Conservation (phyloP, 164 flowering plant species). For the Akebia trifoliata region DNA sequence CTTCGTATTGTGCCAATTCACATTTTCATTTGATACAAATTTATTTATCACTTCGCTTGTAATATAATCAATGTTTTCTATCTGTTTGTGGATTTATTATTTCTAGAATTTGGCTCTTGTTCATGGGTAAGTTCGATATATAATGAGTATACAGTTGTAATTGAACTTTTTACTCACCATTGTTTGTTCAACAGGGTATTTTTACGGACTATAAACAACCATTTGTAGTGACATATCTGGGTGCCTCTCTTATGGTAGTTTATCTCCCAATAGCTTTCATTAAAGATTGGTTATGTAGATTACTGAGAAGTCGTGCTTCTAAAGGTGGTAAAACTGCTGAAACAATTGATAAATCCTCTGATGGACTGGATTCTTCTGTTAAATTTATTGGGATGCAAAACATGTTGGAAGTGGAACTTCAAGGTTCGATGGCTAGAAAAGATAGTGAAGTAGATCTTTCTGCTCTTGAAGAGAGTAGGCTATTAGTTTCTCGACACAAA, state of each 20-base stretch:
- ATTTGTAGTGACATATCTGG: slow-evolving; percentile 93
- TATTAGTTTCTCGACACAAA: slow-evolving; percentile 41
- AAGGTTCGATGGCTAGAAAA: slow-evolving; percentile 46
- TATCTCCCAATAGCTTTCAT: slow-evolving; percentile 86
- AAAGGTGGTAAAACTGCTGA: slow-evolving; percentile 43
- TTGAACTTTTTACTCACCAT: not conserved
- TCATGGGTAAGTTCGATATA: not conserved
- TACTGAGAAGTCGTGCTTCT: slow-evolving; percentile 46
- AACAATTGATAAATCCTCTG: slow-evolving; percentile 28
- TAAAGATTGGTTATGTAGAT: slow-evolving; percentile 69
- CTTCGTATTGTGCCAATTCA: too few species aligned
- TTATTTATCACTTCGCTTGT: too few species aligned
- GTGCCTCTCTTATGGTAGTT: slow-evolving; percentile 93
- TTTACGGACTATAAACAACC: slow-evolving; percentile 86
- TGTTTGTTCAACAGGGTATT: slow-evolving; percentile 49
- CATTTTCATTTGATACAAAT: too few species aligned
- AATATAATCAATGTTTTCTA: not conserved
- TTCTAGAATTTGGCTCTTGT: not conserved
- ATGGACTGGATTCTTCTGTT: slow-evolving; percentile 43
- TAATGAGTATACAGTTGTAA: not conserved
- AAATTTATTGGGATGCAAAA: slow-evolving; percentile 41
- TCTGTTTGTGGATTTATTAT: not conserved
- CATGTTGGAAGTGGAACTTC: slow-evolving; percentile 58
- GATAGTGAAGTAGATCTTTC: slow-evolving; percentile 63
- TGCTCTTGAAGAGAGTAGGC: slow-evolving; percentile 42